These are phyloP conservation scores for Wickerhamiella kurtzmanii DNA, from an alignment of 805 yeast genomes.

Conservation along the genomic window DNA sequence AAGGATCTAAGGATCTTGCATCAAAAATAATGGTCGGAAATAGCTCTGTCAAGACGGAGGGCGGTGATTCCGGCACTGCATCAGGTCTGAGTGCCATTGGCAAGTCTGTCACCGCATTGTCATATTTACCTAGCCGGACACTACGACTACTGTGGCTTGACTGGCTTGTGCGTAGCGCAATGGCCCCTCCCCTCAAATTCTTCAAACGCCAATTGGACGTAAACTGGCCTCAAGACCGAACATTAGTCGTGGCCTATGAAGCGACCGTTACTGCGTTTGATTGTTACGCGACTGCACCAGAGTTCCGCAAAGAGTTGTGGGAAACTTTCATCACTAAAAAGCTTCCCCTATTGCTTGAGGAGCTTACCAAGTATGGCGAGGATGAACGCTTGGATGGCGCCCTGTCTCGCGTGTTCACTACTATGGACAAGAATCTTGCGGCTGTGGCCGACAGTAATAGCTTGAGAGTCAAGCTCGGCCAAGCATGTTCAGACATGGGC, in stretches of 20 bases:
- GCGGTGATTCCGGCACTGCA: no score
- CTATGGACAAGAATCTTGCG: slow-evolving; percentile 19
- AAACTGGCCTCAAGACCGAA: slow-evolving; percentile 20
- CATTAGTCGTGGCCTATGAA: slow-evolving; percentile 25
- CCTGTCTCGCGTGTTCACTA: slow-evolving; percentile 16
- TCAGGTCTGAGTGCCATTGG: no score
- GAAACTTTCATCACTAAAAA: slow-evolving; percentile 33
- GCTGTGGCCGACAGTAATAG: slow-evolving; percentile 11
- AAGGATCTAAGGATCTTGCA: not conserved
- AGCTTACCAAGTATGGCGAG: slow-evolving; percentile 22
- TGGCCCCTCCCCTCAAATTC: slow-evolving; percentile 2
- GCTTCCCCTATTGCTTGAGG: slow-evolving; percentile 33
- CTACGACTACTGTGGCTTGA: slow-evolving; percentile 19
- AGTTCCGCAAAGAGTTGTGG: slow-evolving; percentile 31
- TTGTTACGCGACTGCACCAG: slow-evolving; percentile 29
- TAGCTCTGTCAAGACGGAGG: no score
- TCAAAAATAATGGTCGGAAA: no score
- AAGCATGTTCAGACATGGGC: slow-evolving; percentile 15
- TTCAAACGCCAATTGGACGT: slow-evolving; percentile 13
- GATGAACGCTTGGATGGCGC: slow-evolving; percentile 28
- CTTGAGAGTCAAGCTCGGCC: slow-evolving; percentile 13
- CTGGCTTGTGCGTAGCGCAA: slow-evolving; percentile 13
- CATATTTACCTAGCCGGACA: slow-evolving; percentile 8
- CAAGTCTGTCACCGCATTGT: not conserved
- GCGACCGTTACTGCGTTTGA: slow-evolving; percentile 34